Base-by-base conservation (phyloP, 2,329 filamentous ascomycete species). In the Colletotrichum magnum region DNA sequence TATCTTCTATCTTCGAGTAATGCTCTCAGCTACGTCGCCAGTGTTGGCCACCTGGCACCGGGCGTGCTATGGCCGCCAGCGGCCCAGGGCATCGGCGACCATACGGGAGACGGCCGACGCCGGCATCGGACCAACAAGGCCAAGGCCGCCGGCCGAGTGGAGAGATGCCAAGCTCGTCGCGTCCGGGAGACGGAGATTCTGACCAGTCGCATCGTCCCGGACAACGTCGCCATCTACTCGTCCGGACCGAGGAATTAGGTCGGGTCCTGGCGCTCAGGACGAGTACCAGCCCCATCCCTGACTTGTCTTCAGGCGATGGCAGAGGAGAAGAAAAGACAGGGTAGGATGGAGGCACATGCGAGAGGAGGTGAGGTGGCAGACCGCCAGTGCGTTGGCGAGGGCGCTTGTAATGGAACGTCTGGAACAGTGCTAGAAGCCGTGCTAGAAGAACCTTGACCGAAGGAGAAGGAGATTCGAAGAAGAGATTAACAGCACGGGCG, bases 361-460 rank as follows among this genome's bases (percentile, higher is more conserved):
- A 47, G 45, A 50, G 32, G 41, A 36, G 10, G 32, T 36, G 32
- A 36, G 10, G 32, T 36, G 32, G 32, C 32, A 36, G 32, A 36
- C 32, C 32, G 10, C 32, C 32, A 36, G 32, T 65, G 61, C 61
- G 59, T 69, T 36, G 45, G 18, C 36, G 24, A 32, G 12, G 51
- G 50, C 48, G 45, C 41, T 54, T 26, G 61, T 24, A 36, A 53
- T 56, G 24, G 66, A 69, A 66, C 56, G 24, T 59, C 53, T 54
- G 28, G 61, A 65, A 58, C 48, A 28, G 41, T 62, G n/a, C 51
- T 56, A 60, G 66, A 69, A 69, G 66, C 54, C 41, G 18, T n/a
- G 65, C 62, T 57, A 56, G 62, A 66, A 69, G 62, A 66, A 66
- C 62, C 56, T 60, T 66, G 43, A 18, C 62, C 56, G 28, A 56